Evolutionary conservation across 306 rosid species (phyloP).

Genomic region (Senna siamea): DNA sequence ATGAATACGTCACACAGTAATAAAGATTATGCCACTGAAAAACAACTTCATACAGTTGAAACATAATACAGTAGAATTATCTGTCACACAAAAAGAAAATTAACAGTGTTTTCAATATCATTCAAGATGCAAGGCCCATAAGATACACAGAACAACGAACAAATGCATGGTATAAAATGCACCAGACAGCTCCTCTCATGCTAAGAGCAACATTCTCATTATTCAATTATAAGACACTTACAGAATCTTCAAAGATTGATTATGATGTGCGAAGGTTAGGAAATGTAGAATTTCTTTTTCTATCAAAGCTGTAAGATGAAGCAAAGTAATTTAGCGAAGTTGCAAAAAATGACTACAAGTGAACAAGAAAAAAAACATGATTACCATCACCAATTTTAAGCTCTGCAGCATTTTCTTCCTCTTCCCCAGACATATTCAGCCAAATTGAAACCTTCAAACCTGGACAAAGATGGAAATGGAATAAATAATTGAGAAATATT

Average conservation of each 20-base stretch:
- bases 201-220: too few species aligned
- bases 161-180: too few species aligned
- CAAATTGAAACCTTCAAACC: neutral
- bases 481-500: neutral
- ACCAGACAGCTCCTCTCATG: too few species aligned
- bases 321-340: neutral
- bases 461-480: neutral
- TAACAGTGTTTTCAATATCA: neutral
- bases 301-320: neutral
- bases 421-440: constrained; percentile 81
- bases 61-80: constrained; percentile 11
- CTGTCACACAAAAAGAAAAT: neutral
- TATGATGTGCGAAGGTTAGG: neutral
- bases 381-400: constrained; percentile 96
- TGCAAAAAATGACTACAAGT: neutral
- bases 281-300: neutral
- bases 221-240: too few species aligned
- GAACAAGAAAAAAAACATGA: neutral
- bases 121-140: neutral
- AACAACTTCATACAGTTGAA: constrained; percentile 28
- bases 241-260: neutral
- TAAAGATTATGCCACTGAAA: constrained; percentile 13
- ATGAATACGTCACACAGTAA: constrained; percentile 9
- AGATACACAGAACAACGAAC: neutral
- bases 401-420: constrained; percentile 96